Conservation (phyloP, 176 grass and related monocot species). For the Triticum turgidum region DNA sequence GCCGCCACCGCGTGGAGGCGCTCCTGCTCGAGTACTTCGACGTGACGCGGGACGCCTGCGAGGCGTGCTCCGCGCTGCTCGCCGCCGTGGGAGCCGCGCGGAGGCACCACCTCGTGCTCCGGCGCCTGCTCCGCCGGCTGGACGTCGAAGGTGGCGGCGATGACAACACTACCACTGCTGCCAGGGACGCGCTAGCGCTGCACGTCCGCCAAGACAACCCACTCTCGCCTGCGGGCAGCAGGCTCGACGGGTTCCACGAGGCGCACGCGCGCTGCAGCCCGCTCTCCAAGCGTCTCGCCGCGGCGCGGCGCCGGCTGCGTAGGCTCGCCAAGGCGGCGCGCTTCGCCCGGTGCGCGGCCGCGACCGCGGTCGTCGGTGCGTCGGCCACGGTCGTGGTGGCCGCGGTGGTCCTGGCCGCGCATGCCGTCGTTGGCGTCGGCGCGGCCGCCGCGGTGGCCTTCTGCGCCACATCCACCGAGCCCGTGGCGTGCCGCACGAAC, state of each 20-base stretch:
- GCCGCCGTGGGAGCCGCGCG: conserved; percentile 45
- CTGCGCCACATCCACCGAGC: neutral
- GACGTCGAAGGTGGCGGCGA: neutral
- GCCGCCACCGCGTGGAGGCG: neutral
- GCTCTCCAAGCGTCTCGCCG: conserved; percentile 36
- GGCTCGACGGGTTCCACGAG: conserved; percentile 39
- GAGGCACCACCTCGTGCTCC: conserved; percentile 49
- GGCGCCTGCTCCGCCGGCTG: conserved; percentile 40
- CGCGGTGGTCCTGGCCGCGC: conserved; percentile 33
- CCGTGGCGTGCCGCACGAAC: neutral
- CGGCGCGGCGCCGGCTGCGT: conserved; percentile 31
- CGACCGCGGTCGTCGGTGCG: conserved; percentile 24
- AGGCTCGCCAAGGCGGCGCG: conserved; percentile 12
- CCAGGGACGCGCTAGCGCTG: conserved; percentile 27
- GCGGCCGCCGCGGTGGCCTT: neutral
- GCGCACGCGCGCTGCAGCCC: conserved; percentile 46
- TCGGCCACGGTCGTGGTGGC: conserved; percentile 37
- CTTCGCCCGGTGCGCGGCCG: conserved; percentile 31
- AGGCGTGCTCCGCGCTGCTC: conserved; percentile 60
- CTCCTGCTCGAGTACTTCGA: conserved; percentile 78
- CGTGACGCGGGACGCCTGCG: conserved; percentile 55
- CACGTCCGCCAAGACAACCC: conserved; percentile 58
- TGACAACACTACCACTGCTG: neutral
- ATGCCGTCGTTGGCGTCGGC: conserved; percentile 44
- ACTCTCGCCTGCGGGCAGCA: conserved; percentile 11